A percentile compares a stretch with the other conserved stretches of the same genome.
Evolutionary conservation across 495 filamentous ascomycete species (phyloP).

Genomic region (Podospora pseudopauciseta): DNA sequence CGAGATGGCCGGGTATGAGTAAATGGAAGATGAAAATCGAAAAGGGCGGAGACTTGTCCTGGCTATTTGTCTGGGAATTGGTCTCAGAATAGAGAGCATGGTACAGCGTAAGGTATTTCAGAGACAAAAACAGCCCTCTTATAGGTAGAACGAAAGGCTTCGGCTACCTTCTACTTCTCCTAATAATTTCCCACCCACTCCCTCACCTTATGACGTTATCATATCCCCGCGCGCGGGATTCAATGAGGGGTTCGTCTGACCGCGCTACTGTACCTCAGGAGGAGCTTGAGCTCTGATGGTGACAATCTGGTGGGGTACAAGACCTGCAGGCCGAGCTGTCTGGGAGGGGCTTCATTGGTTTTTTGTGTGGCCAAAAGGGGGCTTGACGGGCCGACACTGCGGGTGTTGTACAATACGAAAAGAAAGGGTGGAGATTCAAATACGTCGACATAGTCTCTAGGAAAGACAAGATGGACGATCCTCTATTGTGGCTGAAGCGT

Average conservation of each 20-base stretch:
- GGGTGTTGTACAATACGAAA: not conserved
- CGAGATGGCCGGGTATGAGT: not conserved
- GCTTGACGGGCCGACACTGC: not conserved
- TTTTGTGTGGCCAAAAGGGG: not conserved
- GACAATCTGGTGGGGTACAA: not conserved
- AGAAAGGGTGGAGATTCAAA: not conserved
- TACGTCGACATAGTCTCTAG: not conserved
- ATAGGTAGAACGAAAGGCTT: not conserved
- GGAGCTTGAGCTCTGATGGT: not conserved
- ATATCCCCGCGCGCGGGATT: not conserved
- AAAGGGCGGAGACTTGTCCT: not conserved
- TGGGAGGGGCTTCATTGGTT: not conserved
- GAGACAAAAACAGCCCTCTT: not conserved
- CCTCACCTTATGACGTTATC: slow-evolving; percentile 17
- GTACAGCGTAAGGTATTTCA: not conserved
- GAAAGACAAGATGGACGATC: not conserved
- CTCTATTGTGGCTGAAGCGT: not conserved
- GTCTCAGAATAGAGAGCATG: not conserved
- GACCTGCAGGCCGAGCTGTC: not conserved
- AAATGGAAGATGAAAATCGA: not conserved
- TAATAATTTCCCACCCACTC: slow-evolving; percentile 6
- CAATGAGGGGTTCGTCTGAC: not conserved
- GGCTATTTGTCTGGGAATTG: not conserved
- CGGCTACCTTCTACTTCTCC: not conserved
- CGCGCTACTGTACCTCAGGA: not conserved